Percentiles rank a stretch among this genome's conserved stretches.
Conservation (phyloP, 495 filamentous ascomycete genomes). For the Trichoderma virens region DNA sequence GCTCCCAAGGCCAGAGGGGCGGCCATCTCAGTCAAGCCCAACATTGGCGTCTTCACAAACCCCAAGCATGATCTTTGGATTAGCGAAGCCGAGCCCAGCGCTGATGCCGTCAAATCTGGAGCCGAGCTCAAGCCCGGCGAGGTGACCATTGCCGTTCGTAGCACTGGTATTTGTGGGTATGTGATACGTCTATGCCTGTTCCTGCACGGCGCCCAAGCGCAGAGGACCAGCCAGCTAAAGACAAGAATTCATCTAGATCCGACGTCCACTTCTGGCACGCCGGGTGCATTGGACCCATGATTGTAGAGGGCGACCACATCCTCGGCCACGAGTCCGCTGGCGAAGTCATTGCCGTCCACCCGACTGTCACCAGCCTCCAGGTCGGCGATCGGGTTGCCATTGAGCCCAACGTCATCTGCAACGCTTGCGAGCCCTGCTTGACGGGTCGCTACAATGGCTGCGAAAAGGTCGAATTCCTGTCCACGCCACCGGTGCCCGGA, state of each 20-base stretch:
- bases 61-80: constrained; percentile 88
- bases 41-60: constrained; percentile 94
- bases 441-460: constrained; percentile 92
- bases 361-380: constrained; percentile 65
- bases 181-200: constrained; percentile 21
- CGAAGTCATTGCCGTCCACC: constrained; percentile 70
- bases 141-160: constrained; percentile 76
- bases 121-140: constrained; percentile 67
- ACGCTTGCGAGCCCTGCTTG: constrained; percentile 79
- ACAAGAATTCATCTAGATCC: constrained; percentile 48
- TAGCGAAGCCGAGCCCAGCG: constrained; percentile 62
- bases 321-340: constrained; percentile 91
- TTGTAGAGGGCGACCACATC: constrained; percentile 77
- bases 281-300: constrained; percentile 90
- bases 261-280: constrained; percentile 96
- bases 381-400: constrained; percentile 82
- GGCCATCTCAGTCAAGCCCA: constrained; percentile 48
- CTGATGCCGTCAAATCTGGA: constrained; percentile 66
- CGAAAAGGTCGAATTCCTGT: constrained; percentile 74
- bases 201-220: neutral
- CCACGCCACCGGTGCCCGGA: constrained; percentile 83
- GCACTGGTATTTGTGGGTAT: constrained; percentile 90
- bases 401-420: constrained; percentile 87
- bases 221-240: constrained; percentile 13
- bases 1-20: constrained; percentile 19